Base-by-base conservation (phyloP, 2,329 filamentous ascomycete genomes). In the Fusarium lateritium region DNA sequence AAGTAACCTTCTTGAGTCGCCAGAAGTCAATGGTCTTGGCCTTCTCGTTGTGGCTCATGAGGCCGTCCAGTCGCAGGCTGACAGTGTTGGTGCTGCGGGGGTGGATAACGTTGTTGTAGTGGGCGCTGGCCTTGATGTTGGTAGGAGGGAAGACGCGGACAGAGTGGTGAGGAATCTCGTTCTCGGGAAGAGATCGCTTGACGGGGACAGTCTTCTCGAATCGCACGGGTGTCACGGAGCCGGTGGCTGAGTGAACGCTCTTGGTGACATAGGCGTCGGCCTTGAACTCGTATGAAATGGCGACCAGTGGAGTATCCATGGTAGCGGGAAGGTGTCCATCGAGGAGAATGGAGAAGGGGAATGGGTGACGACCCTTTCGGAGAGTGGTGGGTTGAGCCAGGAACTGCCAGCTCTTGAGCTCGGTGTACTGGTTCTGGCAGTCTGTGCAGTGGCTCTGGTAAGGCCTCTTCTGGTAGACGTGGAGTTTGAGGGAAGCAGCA, bases 101-200 rank as follows among this genome's bases (percentile, higher is more conserved):
- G 81, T 97, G 91, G 67, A 98, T 90, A 69, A 97, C 89, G 38
- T 93, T 89, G 46, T 91, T 91, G 68, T 97, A 91, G 74, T 93
- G 90, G 67, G 96, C 92, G 75, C 90, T 91, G 61, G 94, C 92
- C 71, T 93, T 94, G 75, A 99, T 91, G 81, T 97, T 96, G 71
- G 96, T 99, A 0, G 96, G 95, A 47, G 95, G 96, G 81, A 99
- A 99, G 76, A 98, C 92, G 76, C 95, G 93, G 67, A 97, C 90
- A 17, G 93, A 97, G 80, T 94, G 91, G 81, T 97, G 95, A 65
- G 97, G 94, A 54, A 88, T 85, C 49, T 94, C 92, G 4, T 93
- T 89, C 54, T 91, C 81, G 9, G 82, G 86, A 26, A 98, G 88
- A 34, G 94, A 92, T 65, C 95, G 92, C 82, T 91, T 91, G 71